phyloP scores from a whole-genome alignment of 768 basidiomycete species.

The Podaxis sp. region DNA sequence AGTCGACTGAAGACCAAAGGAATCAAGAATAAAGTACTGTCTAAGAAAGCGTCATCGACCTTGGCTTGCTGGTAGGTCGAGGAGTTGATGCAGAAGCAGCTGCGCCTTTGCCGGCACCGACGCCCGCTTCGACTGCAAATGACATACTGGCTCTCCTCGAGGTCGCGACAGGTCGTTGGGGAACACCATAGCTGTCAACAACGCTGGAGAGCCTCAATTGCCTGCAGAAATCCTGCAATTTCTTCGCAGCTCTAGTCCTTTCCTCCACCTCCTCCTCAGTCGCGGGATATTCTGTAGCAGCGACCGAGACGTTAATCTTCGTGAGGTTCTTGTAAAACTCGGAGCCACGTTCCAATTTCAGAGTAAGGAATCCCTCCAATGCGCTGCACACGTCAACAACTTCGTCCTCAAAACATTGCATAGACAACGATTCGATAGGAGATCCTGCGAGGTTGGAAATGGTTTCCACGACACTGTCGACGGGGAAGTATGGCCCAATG shows the following conservation, averaged over 20 bases:
- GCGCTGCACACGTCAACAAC: conserved; percentile 59
- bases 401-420: conserved; percentile 63
- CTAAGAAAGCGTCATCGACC: conserved; percentile 13
- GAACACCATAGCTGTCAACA: conserved; percentile 23
- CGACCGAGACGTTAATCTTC: conserved; percentile 47
- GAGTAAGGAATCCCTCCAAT: conserved; percentile 52
- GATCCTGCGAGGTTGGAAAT: conserved; percentile 56
- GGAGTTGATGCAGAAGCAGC: not conserved
- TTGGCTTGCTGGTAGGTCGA: not conserved
- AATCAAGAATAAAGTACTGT: not conserved
- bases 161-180: conserved; percentile 5
- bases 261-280: conserved; percentile 37
- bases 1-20: not conserved
- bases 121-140: conserved; percentile 8
- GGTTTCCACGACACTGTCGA: conserved; percentile 58
- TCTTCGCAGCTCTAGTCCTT: conserved; percentile 36
- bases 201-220: conserved; percentile 43
- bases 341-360: conserved; percentile 47
- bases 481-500: conserved; percentile 60
- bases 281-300: conserved; percentile 29
- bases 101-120: conserved; percentile 4
- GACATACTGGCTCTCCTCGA: conserved; percentile 15
- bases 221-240: conserved; percentile 47
- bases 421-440: conserved; percentile 55
- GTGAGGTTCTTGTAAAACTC: conserved; percentile 49